Evolutionary conservation across 2,329 filamentous ascomycete species (phyloP).

Genomic region (Sporothrix pseudoabietina): DNA sequence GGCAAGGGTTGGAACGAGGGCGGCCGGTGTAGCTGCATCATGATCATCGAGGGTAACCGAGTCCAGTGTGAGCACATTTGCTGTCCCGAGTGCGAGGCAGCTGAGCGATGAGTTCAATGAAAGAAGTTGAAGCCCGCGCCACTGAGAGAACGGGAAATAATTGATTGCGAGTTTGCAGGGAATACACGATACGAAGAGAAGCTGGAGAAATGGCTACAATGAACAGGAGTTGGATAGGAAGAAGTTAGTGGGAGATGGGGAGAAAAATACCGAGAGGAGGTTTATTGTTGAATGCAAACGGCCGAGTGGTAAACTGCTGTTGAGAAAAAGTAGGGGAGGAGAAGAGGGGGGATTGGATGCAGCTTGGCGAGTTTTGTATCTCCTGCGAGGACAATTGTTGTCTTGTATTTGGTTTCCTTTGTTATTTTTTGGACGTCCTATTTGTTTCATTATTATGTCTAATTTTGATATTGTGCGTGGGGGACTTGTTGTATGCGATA

Average conservation of each 20-base stretch:
- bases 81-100: slow-evolving; percentile 52
- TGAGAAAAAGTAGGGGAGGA: not conserved
- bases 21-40: slow-evolving; percentile 55
- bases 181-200: not conserved
- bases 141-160: not conserved
- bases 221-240: no score
- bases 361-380: slow-evolving; percentile 36
- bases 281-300: not conserved
- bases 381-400: not conserved
- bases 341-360: not conserved
- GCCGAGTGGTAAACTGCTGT: not conserved
- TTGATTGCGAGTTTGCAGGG: not conserved
- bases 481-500: not conserved
- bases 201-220: not conserved
- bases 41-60: slow-evolving; percentile 54
- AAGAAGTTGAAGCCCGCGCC: not conserved
- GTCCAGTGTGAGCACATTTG: slow-evolving; percentile 59
- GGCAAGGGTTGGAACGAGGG: slow-evolving; percentile 55
- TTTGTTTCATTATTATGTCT: not conserved
- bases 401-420: not conserved
- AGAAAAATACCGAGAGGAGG: not conserved
- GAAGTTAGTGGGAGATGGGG: not conserved
- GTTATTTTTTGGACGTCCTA: not conserved
- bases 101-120: slow-evolving; percentile 12
- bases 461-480: not conserved